Conservation (phyloP, 768 basidiomycete genomes). For the Suillus weaverae region DNA sequence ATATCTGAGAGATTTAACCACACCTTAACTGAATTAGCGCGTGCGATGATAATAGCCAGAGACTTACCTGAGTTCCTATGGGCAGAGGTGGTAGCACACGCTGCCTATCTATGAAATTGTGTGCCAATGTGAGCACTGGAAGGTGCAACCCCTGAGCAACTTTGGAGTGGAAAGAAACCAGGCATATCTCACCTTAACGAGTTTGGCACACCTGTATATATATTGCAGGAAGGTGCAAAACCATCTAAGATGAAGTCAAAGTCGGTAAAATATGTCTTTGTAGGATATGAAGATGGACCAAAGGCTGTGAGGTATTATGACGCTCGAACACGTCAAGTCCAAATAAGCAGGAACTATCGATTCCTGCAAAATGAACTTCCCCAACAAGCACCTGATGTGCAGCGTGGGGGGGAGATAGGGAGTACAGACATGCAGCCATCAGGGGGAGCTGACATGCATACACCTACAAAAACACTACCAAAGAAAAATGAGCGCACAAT, state of each 20-base stretch:
- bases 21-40: slow-evolving; percentile 30
- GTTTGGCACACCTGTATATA: slow-evolving; percentile 19
- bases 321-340: not conserved
- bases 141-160: not conserved
- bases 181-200: slow-evolving; percentile 30
- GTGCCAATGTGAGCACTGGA: not conserved
- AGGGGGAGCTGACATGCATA: not conserved
- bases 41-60: slow-evolving; percentile 31
- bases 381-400: not conserved
- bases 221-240: slow-evolving; percentile 10
- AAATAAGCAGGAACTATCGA: not conserved
- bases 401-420: not conserved
- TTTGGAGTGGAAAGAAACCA: slow-evolving; percentile 18
- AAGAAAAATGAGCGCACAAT: not conserved
- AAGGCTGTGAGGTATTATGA: slow-evolving; percentile 17
- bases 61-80: slow-evolving; percentile 31
- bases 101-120: slow-evolving; percentile 30
- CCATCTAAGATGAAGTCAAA: slow-evolving; percentile 15
- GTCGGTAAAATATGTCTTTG: slow-evolving; percentile 13
- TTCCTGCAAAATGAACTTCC: not conserved
- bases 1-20: slow-evolving; percentile 37
- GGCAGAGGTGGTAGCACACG: slow-evolving; percentile 31
- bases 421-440: not conserved
- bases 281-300: slow-evolving; percentile 15
- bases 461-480: not conserved